phyloP scores from a whole-genome alignment of 768 basidiomycete genomes.

The Pulveroboletus sp. region DNA sequence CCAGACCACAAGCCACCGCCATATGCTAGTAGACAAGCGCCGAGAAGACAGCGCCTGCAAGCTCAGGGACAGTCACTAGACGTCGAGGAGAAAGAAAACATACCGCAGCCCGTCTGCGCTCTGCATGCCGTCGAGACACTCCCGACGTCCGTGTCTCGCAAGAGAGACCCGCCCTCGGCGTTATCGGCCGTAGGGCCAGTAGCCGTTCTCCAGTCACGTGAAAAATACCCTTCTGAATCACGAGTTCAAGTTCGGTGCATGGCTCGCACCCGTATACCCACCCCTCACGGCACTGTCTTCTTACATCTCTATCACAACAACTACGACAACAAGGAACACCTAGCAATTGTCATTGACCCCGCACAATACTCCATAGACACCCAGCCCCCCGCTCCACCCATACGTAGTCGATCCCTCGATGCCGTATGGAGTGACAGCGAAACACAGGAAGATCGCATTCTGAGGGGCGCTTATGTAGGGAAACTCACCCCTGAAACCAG shows the following conservation, averaged over 20 bases:
- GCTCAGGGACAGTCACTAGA: conserved; percentile 27
- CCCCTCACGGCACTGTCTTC: conserved; percentile 89
- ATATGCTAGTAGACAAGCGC: conserved; percentile 74
- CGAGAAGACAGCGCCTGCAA: conserved; percentile 56
- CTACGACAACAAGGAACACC: conserved; percentile 88
- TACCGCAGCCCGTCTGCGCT: conserved; percentile 21
- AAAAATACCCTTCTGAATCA: not conserved
- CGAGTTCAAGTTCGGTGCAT: conserved; percentile 79
- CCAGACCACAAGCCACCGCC: conserved; percentile 44
- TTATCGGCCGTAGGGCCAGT: conserved; percentile 5
- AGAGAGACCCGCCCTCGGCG: conserved; percentile 35
- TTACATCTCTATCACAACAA: conserved; percentile 94
- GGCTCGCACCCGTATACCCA: conserved; percentile 96
- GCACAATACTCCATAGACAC: conserved; percentile 63
- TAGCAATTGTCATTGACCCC: conserved; percentile 91
- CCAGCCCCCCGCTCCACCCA: conserved; percentile 43
- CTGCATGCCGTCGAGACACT: conserved; percentile 33
- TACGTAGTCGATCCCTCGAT: conserved; percentile 80
- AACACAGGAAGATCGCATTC: conserved; percentile 90
- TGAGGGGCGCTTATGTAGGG: conserved; percentile 91
- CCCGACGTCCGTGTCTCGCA: conserved; percentile 31
- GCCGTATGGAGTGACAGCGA: conserved; percentile 79
- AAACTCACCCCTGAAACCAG: conserved; percentile 58
- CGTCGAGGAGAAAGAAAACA: conserved; percentile 46
- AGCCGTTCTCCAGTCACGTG: not conserved